Evolutionary conservation across 805 yeast genomes (phyloP), one percentile per base, ranked within the genome.

Genomic region (Candida taoyuanica): DNA sequence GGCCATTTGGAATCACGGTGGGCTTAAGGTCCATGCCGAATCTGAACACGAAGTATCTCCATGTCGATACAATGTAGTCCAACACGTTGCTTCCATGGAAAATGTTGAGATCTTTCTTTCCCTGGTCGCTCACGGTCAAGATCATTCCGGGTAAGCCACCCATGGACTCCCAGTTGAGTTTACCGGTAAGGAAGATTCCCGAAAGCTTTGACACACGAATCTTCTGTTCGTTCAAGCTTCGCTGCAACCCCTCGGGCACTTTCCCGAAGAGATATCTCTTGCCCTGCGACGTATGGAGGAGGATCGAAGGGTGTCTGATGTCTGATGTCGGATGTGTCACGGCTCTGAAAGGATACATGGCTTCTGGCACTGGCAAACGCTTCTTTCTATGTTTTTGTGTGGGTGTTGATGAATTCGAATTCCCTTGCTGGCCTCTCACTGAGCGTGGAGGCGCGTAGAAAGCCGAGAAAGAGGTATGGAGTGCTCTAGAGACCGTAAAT

Each of bases 111-210:
- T 67, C 67, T 33, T 73, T 71, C 44, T 72, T 68, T 2, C 87
- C 88, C 49, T 86, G 84, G 49, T 87, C 96, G 40, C 85, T 78
- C 12, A 84, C 68, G 0, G 97, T 86, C 35, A 91, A 63, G 34
- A 91, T 74, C 51, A 86, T 63, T 0, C 98, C 98, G 0, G 98
- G 97, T 6, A 91, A 60, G 0, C 98, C 98, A n/a, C 95, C 86
- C 3, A 87, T 63, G n/a, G 81, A 70, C 5, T 71, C 58, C 96
- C 96, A 91, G 37, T 72, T 60, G 9, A 85, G 44, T n/a, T 65
- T 65, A 3, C 98, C 98, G 0, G 96, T 79, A 5, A 93, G 53
- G 52, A 85, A 89, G 4, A 91, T 64, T 26, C 78, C 74, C 33
- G 73, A 69, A 23, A 86, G 59, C 44, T 74, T 80, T 2, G 80